These are phyloP conservation scores for Meyerozyma smithsonii DNA, from an alignment of 1,139 yeast genomes.

Conservation along the genomic window DNA sequence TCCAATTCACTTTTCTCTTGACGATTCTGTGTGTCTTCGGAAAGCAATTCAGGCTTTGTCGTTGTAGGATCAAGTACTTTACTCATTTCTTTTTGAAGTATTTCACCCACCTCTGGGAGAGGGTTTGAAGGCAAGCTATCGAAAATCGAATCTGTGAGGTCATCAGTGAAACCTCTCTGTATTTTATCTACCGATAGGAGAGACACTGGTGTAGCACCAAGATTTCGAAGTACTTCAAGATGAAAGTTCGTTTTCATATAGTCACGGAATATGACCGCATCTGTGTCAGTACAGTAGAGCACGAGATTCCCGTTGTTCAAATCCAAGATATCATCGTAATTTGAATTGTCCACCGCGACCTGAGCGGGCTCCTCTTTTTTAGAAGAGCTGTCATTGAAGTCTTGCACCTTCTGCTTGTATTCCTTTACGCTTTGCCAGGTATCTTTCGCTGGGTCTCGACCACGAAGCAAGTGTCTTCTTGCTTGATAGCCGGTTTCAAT, in stretches of 20 bases:
- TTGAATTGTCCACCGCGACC: conserved; percentile 5
- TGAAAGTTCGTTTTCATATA: conserved; percentile 31
- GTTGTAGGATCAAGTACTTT: conserved; percentile 14
- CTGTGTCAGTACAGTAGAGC: conserved; percentile 26
- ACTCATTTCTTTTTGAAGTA: conserved; percentile 27
- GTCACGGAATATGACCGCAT: conserved; percentile 37
- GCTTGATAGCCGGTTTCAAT: conserved; percentile 53
- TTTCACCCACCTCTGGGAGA: conserved; percentile 62
- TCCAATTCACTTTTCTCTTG: conserved; percentile 44
- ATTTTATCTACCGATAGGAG: conserved; percentile 33
- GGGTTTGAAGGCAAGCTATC: conserved; percentile 42
- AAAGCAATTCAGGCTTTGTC: conserved; percentile 7
- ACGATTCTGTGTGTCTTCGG: conserved; percentile 10
- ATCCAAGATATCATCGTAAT: conserved; percentile 23
- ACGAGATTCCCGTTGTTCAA: conserved; percentile 28
- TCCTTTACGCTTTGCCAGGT: neutral
- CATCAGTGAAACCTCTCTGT: conserved; percentile 35
- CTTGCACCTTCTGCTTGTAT: conserved; percentile 9
- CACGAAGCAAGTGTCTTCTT: conserved; percentile 21
- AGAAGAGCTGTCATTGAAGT: conserved; percentile 12
- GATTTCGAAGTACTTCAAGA: conserved; percentile 33
- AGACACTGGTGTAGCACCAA: conserved; percentile 29
- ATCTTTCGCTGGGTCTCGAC: neutral
- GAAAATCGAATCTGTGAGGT: conserved; percentile 23
- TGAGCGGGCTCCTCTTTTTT: conserved; percentile 8